These are phyloP conservation scores for Apostasia ramifera DNA, from an alignment of 106 monocot genomes.

Conservation along the genomic window DNA sequence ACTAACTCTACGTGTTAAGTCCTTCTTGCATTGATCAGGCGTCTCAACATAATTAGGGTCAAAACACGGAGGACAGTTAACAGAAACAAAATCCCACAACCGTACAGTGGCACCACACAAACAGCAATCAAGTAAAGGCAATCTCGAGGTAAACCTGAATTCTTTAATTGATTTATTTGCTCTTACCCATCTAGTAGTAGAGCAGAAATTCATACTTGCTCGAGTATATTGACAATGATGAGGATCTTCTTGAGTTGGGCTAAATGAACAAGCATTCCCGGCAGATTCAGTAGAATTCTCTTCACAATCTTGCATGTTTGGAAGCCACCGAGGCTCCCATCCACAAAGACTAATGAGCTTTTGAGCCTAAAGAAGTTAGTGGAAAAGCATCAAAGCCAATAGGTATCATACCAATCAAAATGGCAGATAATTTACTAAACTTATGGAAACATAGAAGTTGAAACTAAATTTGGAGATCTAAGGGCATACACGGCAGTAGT, in stretches of 20 bases:
- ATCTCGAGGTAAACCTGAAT: slow-evolving; percentile 36
- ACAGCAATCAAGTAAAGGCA: slow-evolving; percentile 80
- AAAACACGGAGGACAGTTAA: slow-evolving; percentile 58
- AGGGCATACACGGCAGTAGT: slow-evolving; percentile 45
- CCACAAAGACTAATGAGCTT: slow-evolving; percentile 90
- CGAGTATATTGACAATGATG: slow-evolving; percentile 23
- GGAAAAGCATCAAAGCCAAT: no score
- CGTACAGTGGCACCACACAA: slow-evolving; percentile 84
- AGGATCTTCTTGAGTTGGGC: slow-evolving; percentile 26
- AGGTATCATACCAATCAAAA: background rate
- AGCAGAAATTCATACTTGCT: slow-evolving; percentile 33
- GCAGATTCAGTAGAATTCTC: slow-evolving; percentile 87
- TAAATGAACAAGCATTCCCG: slow-evolving; percentile 48
- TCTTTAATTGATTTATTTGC: slow-evolving; percentile 39
- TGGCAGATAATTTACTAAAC: background rate
- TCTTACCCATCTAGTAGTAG: slow-evolving; percentile 39
- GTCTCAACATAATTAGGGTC: slow-evolving; percentile 34
- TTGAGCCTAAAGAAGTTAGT: slow-evolving; percentile 44
- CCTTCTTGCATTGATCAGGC: slow-evolving; percentile 49
- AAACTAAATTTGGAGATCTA: background rate
- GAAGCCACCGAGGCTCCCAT: slow-evolving; percentile 96
- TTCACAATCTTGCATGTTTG: slow-evolving; percentile 84
- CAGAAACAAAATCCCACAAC: slow-evolving; percentile 64
- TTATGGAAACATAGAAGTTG: background rate
- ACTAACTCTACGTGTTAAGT: slow-evolving; percentile 66